Conservation (phyloP, 768 basidiomycete genomes). For the Trametes maxima region DNA sequence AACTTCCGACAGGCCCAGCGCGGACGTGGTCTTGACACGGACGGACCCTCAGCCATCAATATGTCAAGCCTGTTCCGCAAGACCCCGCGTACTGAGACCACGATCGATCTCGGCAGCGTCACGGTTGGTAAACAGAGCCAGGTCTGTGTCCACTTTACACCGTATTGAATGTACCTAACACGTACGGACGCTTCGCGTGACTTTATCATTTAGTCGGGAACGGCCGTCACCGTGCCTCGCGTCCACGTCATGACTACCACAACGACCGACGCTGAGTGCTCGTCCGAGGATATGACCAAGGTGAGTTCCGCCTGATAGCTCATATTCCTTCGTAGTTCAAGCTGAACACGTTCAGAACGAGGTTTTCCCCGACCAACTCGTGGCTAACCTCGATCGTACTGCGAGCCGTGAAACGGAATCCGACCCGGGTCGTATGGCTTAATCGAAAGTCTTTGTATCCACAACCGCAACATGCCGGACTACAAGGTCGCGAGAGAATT, state of each 20-base stretch:
- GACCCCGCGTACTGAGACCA: neutral
- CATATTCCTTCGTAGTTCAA: no score
- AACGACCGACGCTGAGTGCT: slow-evolving; percentile 1
- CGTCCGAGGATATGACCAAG: neutral
- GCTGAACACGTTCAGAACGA: no score
- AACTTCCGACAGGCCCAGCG: slow-evolving; percentile 15
- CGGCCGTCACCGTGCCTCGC: neutral
- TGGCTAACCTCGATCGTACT: no score
- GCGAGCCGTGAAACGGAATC: no score
- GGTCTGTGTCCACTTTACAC: neutral
- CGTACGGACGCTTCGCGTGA: neutral
- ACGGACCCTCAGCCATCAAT: neutral
- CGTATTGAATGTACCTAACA: neutral
- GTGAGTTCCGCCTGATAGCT: neutral
- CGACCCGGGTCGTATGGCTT: no score
- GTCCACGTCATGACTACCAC: slow-evolving; percentile 13
- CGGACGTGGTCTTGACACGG: slow-evolving; percentile 7
- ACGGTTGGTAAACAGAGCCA: neutral
- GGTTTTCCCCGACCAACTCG: no score
- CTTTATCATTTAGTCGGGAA: neutral
- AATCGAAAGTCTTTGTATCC: no score
- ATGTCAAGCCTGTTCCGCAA: neutral
- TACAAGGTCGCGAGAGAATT: no score
- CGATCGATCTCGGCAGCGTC: neutral
- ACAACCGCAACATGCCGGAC: no score